Evolutionary conservation across 2,329 filamentous ascomycete species (phyloP), one percentile per base, ranked within the genome.

Genomic region (Pseudogymnoascus sp.): DNA sequence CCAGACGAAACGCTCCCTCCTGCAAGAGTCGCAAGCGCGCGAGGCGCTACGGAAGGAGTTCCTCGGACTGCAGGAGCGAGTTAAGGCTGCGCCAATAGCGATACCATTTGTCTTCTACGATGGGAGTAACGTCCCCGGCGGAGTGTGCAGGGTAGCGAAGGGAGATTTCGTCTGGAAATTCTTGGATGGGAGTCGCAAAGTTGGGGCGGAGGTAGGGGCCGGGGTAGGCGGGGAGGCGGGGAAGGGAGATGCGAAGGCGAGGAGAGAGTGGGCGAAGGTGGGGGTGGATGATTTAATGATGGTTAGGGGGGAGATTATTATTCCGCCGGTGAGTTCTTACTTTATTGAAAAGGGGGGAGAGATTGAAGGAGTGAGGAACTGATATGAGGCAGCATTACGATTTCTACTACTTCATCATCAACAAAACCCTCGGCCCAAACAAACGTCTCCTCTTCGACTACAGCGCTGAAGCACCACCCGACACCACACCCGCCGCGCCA

Each of bases 91-190:
- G 7, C 92, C 97, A 71, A 90, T 99, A 62, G 82, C 89, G 14
- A 88, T 99, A 33, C 94, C 94, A 0, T 99, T 97, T 74, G 91
- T 97, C 3, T 97, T 97, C 73, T 97, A 97, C 77, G 93, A 97
- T 69, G 94, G 94, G 14, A 91, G 91, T 21, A 93, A 95, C 73
- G 89, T 90, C 10, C 90, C 92, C 0, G 91, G 92, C 14, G 92
- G 93, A 1, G 83, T 83, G 12, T 92, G 93, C 59, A 87, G 88
- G 64, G 84, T 97, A 60, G 96, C 92, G 75, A 99, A 99, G 76
- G 93, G 94, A 8, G 94, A 97, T 71, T 88, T 86, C 63, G 82
- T 95, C 25, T 97, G 94, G 94, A 78, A 97, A 1, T 96, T 97
- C 67, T 78, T 99, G 2, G 94, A 99, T 75, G 87, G 89, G 71